A percentile compares a stretch with the other conserved stretches of the same genome.
Evolutionary conservation across 2,329 filamentous ascomycete species (phyloP).

Genomic region (Scorias spongiosa): DNA sequence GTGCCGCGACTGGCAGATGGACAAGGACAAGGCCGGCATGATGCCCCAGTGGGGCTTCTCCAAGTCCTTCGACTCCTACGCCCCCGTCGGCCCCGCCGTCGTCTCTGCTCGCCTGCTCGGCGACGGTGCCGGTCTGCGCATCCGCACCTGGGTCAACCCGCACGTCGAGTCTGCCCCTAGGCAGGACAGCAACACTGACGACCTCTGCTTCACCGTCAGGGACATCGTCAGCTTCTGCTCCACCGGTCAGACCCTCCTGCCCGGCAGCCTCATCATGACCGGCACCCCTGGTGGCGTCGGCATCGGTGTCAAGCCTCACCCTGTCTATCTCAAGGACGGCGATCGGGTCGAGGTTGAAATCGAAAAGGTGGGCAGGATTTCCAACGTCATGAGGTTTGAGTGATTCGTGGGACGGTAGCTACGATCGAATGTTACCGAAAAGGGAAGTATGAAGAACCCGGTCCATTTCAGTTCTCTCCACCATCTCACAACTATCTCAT

Average conservation of each 20-base stretch:
- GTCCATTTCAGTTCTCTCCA: no score
- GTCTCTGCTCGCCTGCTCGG: constrained; percentile 28
- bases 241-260: constrained; percentile 28
- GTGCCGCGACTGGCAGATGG: constrained; percentile 49
- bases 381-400: constrained; percentile 20
- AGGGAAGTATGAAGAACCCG: no score
- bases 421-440: no score
- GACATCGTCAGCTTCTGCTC: constrained; percentile 20
- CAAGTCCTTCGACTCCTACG: constrained; percentile 45
- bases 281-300: constrained; percentile 30
- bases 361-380: constrained; percentile 18
- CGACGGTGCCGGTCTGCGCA: constrained; percentile 27
- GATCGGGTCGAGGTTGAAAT: constrained; percentile 21
- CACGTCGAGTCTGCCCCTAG: constrained; percentile 19
- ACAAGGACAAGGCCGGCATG: constrained; percentile 27
- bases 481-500: no score
- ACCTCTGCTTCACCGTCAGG: constrained; percentile 32
- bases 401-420: constrained; percentile 1
- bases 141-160: constrained; percentile 36
- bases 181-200: constrained; percentile 25
- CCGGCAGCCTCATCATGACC: constrained; percentile 36
- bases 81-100: constrained; percentile 37
- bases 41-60: constrained; percentile 44
- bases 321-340: constrained; percentile 17
- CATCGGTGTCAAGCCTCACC: constrained; percentile 16